These are phyloP conservation scores for Fusarium humuli DNA, from an alignment of 2,329 filamentous ascomycete genomes.

Conservation along the genomic window DNA sequence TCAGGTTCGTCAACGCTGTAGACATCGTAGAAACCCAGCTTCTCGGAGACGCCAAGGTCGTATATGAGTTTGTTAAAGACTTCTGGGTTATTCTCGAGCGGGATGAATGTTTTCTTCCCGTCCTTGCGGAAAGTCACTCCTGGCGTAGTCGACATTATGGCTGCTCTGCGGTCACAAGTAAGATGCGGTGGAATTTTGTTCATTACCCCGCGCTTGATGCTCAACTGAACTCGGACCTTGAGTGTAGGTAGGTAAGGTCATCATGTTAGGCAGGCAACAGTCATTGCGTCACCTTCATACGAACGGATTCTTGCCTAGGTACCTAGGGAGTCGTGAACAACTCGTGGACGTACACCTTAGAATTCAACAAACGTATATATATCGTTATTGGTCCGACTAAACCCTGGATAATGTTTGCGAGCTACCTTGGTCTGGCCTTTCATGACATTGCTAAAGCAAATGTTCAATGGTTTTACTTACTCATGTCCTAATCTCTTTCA, in stretches of 20 bases:
- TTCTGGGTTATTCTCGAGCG: constrained; percentile 74
- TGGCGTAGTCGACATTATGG: constrained; percentile 31
- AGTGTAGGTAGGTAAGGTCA: neutral
- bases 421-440: neutral
- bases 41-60: constrained; percentile 75
- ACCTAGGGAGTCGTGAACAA: neutral
- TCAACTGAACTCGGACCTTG: neutral
- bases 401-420: neutral
- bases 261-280: constrained; percentile 28
- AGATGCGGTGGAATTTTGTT: neutral
- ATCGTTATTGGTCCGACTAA: neutral
- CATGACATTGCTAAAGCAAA: neutral
- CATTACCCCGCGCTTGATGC: constrained; percentile 19
- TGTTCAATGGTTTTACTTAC: neutral
- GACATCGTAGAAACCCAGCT: constrained; percentile 82
- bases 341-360: neutral
- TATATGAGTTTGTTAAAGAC: constrained; percentile 80
- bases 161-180: neutral
- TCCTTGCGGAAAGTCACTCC: constrained; percentile 29
- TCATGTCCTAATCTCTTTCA: neutral
- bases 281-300: constrained; percentile 23
- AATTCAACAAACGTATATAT: neutral
- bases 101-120: constrained; percentile 53
- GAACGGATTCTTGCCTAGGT: neutral
- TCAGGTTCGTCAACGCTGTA: constrained; percentile 82